These are phyloP conservation scores for Thermoascus crustaceus DNA, from an alignment of 2,329 filamentous ascomycete genomes.

Conservation along the genomic window DNA sequence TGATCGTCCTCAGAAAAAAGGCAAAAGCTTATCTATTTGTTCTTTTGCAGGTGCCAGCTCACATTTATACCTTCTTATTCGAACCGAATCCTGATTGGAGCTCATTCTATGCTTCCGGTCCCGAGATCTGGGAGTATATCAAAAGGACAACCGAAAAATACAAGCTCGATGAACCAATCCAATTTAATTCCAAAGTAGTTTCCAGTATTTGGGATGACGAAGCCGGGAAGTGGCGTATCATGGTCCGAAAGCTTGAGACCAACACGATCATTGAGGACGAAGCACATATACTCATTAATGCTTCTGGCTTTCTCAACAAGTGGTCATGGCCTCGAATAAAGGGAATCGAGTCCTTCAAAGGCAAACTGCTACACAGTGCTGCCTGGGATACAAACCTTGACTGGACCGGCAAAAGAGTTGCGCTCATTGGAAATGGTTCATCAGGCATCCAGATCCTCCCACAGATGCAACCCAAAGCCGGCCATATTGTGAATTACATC, in stretches of 20 bases:
- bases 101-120: constrained; percentile 32
- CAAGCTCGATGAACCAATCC: constrained; percentile 30
- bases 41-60: constrained; percentile 13
- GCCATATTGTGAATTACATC: constrained; percentile 17
- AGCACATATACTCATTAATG: constrained; percentile 15
- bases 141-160: constrained; percentile 31
- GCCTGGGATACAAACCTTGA: constrained; percentile 13
- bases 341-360: constrained; percentile 5
- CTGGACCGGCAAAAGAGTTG: constrained; percentile 14
- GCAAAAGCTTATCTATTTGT: constrained; percentile 2
- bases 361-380: constrained; percentile 5
- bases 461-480: constrained; percentile 9
- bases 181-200: constrained; percentile 29
- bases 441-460: constrained; percentile 32
- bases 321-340: constrained; percentile 13
- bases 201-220: constrained; percentile 30
- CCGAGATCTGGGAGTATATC: constrained; percentile 39
- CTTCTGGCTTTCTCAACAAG: constrained; percentile 13
- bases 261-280: constrained; percentile 13
- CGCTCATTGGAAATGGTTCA: constrained; percentile 17
- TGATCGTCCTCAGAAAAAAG: background rate
- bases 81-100: constrained; percentile 38
- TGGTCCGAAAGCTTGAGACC: constrained; percentile 10
- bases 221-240: constrained; percentile 9
- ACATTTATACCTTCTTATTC: constrained; percentile 37